These are phyloP conservation scores for Canavalia gladiata DNA, from an alignment of 306 rosid species.

Conservation along the genomic window DNA sequence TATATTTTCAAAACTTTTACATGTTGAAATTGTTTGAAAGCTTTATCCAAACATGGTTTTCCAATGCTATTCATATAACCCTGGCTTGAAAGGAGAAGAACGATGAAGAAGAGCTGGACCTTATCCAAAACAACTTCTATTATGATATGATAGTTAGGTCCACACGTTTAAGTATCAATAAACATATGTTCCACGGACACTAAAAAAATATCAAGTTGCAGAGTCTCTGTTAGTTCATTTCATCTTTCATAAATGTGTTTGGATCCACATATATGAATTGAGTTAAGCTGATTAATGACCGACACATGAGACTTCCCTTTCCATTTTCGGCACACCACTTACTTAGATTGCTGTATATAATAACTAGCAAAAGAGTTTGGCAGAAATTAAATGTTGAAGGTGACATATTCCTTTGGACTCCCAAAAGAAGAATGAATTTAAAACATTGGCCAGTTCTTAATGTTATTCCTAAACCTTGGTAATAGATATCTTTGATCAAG, in stretches of 20 bases:
- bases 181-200: not conserved
- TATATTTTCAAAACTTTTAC: not conserved
- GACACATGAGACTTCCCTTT: not conserved
- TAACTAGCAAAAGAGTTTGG: not conserved
- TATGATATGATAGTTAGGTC: not conserved
- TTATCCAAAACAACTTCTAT: not conserved
- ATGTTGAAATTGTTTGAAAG: not conserved
- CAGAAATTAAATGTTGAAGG: not conserved
- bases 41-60: not conserved
- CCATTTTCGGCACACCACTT: not conserved
- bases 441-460: not conserved
- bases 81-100: not conserved
- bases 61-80: not conserved
- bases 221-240: not conserved
- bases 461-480: not conserved
- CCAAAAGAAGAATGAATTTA: not conserved
- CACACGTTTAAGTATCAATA: constrained; percentile 10
- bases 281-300: not conserved
- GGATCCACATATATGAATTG: not conserved
- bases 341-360: not conserved
- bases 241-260: not conserved
- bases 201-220: not conserved
- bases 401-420: not conserved
- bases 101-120: not conserved
- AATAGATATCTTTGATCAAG: too few species aligned